Percentiles rank a stretch among this genome's conserved stretches.
phyloP scores from a whole-genome alignment of 441 rosid genomes.

The Populus trichocarpa region DNA sequence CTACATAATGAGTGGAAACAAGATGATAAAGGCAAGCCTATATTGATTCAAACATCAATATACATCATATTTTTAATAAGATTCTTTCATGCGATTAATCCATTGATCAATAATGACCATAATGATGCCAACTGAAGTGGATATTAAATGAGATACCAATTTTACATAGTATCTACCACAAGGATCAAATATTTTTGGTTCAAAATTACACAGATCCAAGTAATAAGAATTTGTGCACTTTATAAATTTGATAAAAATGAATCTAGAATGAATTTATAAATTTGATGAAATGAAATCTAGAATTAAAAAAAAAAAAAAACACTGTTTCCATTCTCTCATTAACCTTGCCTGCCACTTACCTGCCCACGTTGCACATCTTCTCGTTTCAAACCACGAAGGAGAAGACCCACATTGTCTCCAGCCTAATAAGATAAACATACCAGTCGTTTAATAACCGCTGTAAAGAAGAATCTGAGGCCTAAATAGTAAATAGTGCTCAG shows the following conservation, averaged over 20 bases:
- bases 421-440: constrained; percentile 37
- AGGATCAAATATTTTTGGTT: not conserved
- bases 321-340: too few relatives aligned
- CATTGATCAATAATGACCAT: not conserved
- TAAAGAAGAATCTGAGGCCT: not conserved
- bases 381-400: constrained; percentile 89
- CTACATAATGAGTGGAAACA: constrained; percentile 23
- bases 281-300: not conserved
- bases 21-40: not conserved
- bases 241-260: not conserved
- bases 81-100: not conserved
- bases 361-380: constrained; percentile 90
- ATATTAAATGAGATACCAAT: not conserved
- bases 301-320: not conserved
- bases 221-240: not conserved
- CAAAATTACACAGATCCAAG: not conserved
- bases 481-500: not conserved
- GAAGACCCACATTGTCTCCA: constrained; percentile 99
- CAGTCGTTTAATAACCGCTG: constrained; percentile 5
- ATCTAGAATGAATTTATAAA: not conserved
- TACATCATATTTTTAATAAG: not conserved
- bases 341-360: constrained; percentile 31
- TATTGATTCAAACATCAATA: not conserved
- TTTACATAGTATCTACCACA: not conserved
- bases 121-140: not conserved